phyloP scores from a whole-genome alignment of 495 filamentous ascomycete genomes.

The Neurospora tetrasperma region DNA sequence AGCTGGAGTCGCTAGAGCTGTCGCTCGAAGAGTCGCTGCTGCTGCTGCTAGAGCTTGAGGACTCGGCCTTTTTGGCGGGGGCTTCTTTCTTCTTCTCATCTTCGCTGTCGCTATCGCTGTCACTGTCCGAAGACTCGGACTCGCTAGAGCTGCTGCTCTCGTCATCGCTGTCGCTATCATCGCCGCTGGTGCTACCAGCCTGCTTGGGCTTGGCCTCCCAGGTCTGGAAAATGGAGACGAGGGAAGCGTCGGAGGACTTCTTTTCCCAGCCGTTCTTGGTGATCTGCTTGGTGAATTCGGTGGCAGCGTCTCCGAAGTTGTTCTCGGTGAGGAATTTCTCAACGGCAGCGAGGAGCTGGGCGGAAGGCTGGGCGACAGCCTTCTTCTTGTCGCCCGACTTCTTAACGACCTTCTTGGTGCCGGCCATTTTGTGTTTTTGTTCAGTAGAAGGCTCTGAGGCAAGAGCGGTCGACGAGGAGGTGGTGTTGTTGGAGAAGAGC shows the following conservation, averaged over 20 bases:
- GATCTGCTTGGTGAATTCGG: constrained; percentile 50
- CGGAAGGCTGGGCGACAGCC: constrained; percentile 30
- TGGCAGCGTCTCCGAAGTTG: constrained; percentile 48
- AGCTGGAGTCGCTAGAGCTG: constrained; percentile 48
- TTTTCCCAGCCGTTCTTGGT: constrained; percentile 34
- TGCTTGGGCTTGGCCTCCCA: constrained; percentile 32
- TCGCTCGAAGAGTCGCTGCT: constrained; percentile 38
- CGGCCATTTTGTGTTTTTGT: constrained; percentile 2
- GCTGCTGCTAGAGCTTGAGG: constrained; percentile 30
- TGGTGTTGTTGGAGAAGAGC: constrained; percentile 36
- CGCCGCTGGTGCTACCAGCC: constrained; percentile 14
- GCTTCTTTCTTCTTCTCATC: constrained; percentile 46
- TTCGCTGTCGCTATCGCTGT: constrained; percentile 51
- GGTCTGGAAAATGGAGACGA: constrained; percentile 34
- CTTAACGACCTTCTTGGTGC: constrained; percentile 20
- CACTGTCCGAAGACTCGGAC: constrained; percentile 26
- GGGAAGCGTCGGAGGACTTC: constrained; percentile 24
- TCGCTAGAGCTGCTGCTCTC: constrained; percentile 31
- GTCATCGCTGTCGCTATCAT: constrained; percentile 73
- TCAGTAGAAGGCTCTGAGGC: background rate
- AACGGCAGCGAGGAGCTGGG: constrained; percentile 55
- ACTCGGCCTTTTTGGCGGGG: constrained; percentile 23
- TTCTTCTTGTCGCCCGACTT: constrained; percentile 13
- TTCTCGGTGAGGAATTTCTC: constrained; percentile 55
- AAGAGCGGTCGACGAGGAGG: constrained; percentile 5